These are phyloP conservation scores for Loxodes magnus DNA, from an alignment of 73 alveolate species.

Conservation along the genomic window DNA sequence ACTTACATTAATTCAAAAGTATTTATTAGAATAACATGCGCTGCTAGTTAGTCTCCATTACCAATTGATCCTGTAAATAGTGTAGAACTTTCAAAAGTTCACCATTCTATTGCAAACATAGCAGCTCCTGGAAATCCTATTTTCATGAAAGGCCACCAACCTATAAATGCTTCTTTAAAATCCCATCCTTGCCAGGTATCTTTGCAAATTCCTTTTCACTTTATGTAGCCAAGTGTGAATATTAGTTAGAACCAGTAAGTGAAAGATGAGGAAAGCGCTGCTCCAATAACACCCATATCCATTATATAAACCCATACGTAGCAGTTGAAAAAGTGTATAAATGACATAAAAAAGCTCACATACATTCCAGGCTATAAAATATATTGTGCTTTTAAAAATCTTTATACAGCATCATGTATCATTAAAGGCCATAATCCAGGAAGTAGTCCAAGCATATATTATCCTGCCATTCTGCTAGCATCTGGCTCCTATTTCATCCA, in stretches of 20 bases:
- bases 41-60: too few species aligned
- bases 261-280: constrained; percentile 12
- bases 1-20: too few species aligned
- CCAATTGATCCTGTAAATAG: too few species aligned
- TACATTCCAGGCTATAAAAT: constrained; percentile 6
- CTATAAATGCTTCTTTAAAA: constrained; percentile 4
- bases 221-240: background rate
- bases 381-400: constrained; percentile 10
- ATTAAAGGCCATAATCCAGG: constrained; percentile 17
- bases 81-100: constrained; percentile 19
- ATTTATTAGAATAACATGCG: too few species aligned
- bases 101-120: constrained; percentile 29
- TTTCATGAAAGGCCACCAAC: background rate
- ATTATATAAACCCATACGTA: background rate
- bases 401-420: constrained; percentile 13
- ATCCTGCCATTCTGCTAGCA: constrained; percentile 5
- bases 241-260: constrained; percentile 15
- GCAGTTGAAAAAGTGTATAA: constrained; percentile 18
- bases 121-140: constrained; percentile 12
- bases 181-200: constrained; percentile 1
- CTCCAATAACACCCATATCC: constrained; percentile 11
- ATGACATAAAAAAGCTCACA: background rate
- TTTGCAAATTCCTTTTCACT: background rate
- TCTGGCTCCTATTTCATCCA: constrained; percentile 1
- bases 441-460: background rate